Conservation (phyloP, 169 alveolate species). For the Eimeria brunetti region DNA sequence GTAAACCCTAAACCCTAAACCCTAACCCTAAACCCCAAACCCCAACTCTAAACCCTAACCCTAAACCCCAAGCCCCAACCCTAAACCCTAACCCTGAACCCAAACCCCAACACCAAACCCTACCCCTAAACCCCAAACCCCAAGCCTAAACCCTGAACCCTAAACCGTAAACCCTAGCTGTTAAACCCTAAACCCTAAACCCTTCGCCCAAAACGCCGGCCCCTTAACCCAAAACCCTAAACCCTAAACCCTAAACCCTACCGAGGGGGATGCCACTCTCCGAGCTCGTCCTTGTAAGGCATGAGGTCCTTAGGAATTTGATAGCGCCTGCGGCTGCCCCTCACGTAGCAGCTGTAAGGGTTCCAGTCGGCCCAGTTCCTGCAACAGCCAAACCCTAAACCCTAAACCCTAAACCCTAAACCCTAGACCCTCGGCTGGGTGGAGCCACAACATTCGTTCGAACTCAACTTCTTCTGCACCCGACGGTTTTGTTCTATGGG, state of each 20-base stretch:
- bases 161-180: neutral
- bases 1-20: neutral
- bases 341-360: conserved; percentile 86
- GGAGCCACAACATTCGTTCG: no score
- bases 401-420: neutral
- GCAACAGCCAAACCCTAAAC: conserved; percentile 1
- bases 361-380: conserved; percentile 91
- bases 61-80: neutral
- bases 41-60: neutral
- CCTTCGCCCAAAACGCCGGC: neutral
- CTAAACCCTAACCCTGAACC: no score
- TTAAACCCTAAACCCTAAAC: neutral
- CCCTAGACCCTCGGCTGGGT: neutral
- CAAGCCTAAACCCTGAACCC: neutral
- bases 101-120: neutral
- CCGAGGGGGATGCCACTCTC: conserved; percentile 93
- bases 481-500: no score
- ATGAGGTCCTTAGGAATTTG: conserved; percentile 87
- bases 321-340: conserved; percentile 91
- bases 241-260: conserved; percentile 45
- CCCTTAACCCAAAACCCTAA: conserved; percentile 26
- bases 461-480: no score
- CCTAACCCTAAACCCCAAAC: neutral
- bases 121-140: neutral
- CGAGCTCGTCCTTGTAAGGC: conserved; percentile 92